phyloP scores from a whole-genome alignment of 306 rosid genomes.

The Acacia acuminata region DNA sequence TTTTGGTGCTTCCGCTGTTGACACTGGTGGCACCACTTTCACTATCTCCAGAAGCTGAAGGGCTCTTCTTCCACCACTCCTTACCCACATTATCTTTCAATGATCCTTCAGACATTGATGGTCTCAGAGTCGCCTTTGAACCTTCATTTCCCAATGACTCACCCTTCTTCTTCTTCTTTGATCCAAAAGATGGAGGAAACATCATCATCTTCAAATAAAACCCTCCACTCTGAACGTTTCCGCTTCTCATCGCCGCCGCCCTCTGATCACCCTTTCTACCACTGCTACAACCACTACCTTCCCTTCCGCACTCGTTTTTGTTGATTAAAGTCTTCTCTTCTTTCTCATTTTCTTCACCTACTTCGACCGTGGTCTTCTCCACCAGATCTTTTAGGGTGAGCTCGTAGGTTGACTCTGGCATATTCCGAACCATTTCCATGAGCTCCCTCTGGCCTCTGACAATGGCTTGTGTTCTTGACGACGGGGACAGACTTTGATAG shows the following conservation, averaged over 20 bases:
- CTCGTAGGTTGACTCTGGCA: slow-evolving; percentile 87
- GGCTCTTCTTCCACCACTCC: slow-evolving; percentile 80
- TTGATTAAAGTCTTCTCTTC: slow-evolving; percentile 24
- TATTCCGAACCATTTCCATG: slow-evolving; percentile 84
- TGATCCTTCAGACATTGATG: slow-evolving; percentile 44
- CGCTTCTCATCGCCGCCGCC: slow-evolving; percentile 30
- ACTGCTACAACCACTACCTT: not conserved
- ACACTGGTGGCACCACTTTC: slow-evolving; percentile 54
- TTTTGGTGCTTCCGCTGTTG: slow-evolving; percentile 58
- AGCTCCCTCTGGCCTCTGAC: slow-evolving; percentile 84
- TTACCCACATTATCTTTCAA: slow-evolving; percentile 41
- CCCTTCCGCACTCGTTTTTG: slow-evolving; percentile 32
- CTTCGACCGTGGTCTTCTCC: slow-evolving; percentile 41
- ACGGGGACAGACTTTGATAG: slow-evolving; percentile 60
- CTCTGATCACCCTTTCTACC: slow-evolving; percentile 36
- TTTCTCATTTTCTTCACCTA: slow-evolving; percentile 9
- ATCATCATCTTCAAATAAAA: slow-evolving; percentile 78
- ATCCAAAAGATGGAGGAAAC: slow-evolving; percentile 57
- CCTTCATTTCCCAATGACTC: slow-evolving; percentile 37
- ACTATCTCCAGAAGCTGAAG: slow-evolving; percentile 44
- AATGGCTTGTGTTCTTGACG: slow-evolving; percentile 64
- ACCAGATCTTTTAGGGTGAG: slow-evolving; percentile 84
- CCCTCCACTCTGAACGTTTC: slow-evolving; percentile 61
- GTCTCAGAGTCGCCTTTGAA: slow-evolving; percentile 58
- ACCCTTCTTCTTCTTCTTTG: slow-evolving; percentile 39